Evolutionary conservation across 208 protist genomes (phyloP), one percentile per base, ranked within the genome.

Genomic region (Trypanosoma avium): DNA sequence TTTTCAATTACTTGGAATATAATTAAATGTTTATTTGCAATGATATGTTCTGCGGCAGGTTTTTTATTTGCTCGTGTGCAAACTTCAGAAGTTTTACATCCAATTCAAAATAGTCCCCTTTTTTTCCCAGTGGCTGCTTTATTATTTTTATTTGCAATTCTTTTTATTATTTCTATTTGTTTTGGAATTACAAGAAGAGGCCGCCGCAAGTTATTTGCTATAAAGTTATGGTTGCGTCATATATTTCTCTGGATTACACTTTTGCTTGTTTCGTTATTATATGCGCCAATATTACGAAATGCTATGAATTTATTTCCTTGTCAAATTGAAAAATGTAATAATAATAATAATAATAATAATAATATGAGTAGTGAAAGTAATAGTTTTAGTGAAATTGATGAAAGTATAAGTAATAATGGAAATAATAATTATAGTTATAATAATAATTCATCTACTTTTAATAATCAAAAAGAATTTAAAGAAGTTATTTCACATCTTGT

Each of bases 221-320:
- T 43, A 10, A 70, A 70, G 47, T 45, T 70, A 6, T 70, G 63
- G 63, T 40, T 70, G n/a, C 52, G 33, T 17, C 53, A 61, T 42
- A 36, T 61, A 27, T 46, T 70, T 50, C 17, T 70, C 5, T 56
- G 13, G 7, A 6, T 53, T 26, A 13, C 45, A 13, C 24, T 71
- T 26, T 38, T 71, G 17, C 15, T 46, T 9, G 36, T 71, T 0
- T 71, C 65, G 1, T 71, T 71, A 13, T 36, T 71, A 48, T 71
- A 71, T 19, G 36, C 65, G 21, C 65, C 65, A n/a, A 62, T 71
- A 19, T 30, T 71, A 15, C 19, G 65, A 38, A 71, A 59, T 32
- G n/a, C 65, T 35, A 64, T 71, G 33, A 50, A 42, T 13, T 29
- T 71, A 17, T 57, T 71, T 43, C 56, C 65, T 8, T 71, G 65